Conservation (phyloP, 1,284 basidiomycete genomes). For the Trichosporon asahii region DNA sequence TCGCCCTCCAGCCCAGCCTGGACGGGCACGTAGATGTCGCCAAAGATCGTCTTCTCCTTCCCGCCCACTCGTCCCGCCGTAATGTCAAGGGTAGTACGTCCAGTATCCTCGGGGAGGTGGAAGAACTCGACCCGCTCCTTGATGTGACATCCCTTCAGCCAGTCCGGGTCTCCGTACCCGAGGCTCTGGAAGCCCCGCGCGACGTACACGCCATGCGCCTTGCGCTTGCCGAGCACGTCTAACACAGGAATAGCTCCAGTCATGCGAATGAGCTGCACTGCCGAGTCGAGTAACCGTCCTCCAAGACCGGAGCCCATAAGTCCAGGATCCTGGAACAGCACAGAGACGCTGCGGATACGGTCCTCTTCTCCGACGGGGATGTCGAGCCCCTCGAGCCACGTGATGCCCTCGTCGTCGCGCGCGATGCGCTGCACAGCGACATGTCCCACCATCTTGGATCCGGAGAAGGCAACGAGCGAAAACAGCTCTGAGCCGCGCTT, state of each 20-base stretch:
- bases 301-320: neutral
- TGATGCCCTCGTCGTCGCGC: neutral
- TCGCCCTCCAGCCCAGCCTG: neutral
- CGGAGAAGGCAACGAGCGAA: neutral
- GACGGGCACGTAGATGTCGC: neutral
- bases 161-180: neutral
- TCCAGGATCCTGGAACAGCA: neutral
- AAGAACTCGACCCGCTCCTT: neutral
- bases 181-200: neutral
- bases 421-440: slow-evolving; percentile 2
- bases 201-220: neutral
- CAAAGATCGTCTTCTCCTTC: neutral
- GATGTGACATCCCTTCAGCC: neutral
- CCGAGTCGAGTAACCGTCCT: neutral
- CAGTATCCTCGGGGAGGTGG: neutral
- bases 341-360: neutral
- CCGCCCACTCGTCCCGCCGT: neutral
- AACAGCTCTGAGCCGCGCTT: neutral
- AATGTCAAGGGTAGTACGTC: neutral
- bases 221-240: neutral
- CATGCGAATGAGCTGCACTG: neutral
- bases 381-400: neutral
- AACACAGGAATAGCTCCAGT: neutral
- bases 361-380: neutral
- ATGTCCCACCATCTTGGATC: neutral